phyloP scores from a whole-genome alignment of 345 rosid genomes.

The Noccaea caerulescens region DNA sequence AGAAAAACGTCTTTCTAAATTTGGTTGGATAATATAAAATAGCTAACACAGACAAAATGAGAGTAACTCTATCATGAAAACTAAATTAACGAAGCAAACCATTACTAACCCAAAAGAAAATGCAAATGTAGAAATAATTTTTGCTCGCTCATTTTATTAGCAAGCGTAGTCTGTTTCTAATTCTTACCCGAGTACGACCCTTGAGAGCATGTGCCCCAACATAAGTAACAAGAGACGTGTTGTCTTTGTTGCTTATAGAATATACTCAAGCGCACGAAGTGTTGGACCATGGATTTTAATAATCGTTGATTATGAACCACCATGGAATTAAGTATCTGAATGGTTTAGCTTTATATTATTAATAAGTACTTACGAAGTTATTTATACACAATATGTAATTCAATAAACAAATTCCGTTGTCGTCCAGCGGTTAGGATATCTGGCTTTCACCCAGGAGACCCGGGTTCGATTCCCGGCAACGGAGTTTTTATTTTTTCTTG shows the following conservation, averaged over 20 bases:
- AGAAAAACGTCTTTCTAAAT: not conserved
- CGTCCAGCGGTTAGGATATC: slow-evolving; percentile 98
- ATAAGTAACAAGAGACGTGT: slow-evolving; percentile 36
- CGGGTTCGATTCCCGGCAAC: slow-evolving; percentile 98
- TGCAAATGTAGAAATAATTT: not conserved
- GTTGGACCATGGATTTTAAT: slow-evolving; percentile 7
- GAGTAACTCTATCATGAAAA: not conserved
- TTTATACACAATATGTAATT: not conserved
- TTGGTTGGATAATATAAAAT: slow-evolving; percentile 3
- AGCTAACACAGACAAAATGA: slow-evolving; percentile 20
- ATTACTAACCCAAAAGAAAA: not conserved
- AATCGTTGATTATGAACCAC: not conserved
- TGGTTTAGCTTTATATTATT: not conserved
- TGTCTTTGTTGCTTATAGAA: not conserved
- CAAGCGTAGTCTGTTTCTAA: not conserved
- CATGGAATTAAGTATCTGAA: not conserved
- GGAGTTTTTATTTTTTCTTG: slow-evolving; percentile 45
- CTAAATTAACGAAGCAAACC: not conserved
- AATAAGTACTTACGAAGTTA: no score
- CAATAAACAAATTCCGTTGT: slow-evolving; percentile 48
- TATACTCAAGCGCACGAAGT: not conserved
- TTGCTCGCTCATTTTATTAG: not conserved
- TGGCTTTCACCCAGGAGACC: slow-evolving; percentile 99
- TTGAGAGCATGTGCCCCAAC: slow-evolving; percentile 36
- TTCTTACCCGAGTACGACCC: slow-evolving; percentile 19